phyloP scores from a whole-genome alignment of 768 basidiomycete genomes.

The Rhodotorula sphaerocarpa region DNA sequence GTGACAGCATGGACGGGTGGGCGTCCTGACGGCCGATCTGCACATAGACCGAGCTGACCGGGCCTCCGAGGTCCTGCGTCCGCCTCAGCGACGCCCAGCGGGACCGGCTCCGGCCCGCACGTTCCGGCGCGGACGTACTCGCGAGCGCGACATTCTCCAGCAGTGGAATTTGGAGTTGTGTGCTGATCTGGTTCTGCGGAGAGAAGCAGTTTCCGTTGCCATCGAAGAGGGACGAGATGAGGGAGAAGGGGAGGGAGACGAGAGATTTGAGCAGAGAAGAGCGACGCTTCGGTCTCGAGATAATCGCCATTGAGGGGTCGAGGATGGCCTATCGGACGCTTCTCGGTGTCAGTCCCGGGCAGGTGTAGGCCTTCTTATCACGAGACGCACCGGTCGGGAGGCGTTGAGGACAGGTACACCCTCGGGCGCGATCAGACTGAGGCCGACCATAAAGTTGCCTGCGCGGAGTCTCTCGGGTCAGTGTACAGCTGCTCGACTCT shows the following conservation, averaged over 20 bases:
- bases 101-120: neutral
- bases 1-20: neutral
- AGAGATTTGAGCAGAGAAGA: neutral
- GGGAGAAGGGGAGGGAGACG: neutral
- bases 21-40: conserved; percentile 5
- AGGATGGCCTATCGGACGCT: neutral
- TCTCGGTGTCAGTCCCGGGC: too few relatives aligned
- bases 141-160: neutral
- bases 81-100: neutral
- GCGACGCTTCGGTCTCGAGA: neutral
- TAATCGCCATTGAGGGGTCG: neutral
- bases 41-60: neutral
- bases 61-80: neutral
- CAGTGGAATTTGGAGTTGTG: too few relatives aligned
- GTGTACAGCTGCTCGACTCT: neutral
- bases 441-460: conserved; percentile 27
- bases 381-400: conserved; percentile 8
- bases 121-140: neutral
- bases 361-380: neutral
- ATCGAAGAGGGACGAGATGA: too few relatives aligned
- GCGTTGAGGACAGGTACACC: neutral
- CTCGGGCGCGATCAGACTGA: neutral
- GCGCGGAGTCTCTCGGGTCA: neutral
- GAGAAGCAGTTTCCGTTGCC: too few relatives aligned
- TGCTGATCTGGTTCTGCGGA: too few relatives aligned